Conservation (phyloP, 2,329 filamentous ascomycete genomes). For the Penicillium sp. region DNA sequence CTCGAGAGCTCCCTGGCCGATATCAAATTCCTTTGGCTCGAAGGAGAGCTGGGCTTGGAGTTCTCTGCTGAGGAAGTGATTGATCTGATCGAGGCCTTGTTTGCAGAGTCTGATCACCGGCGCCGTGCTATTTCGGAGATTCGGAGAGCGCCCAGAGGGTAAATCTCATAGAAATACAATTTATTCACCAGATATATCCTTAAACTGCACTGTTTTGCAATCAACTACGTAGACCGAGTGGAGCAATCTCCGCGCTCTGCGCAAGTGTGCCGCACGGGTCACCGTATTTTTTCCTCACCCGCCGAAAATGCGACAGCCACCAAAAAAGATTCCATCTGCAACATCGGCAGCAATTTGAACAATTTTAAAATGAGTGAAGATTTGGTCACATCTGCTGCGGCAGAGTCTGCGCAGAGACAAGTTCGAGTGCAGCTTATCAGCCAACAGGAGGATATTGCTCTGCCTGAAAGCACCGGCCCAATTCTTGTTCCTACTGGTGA, state of each 20-base stretch:
- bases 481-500: conserved; percentile 59
- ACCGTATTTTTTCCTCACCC: conserved; percentile 42
- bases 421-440: conserved; percentile 56
- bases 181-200: neutral
- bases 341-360: conserved; percentile 16
- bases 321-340: conserved; percentile 13
- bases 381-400: conserved; percentile 14
- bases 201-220: neutral
- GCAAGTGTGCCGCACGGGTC: conserved; percentile 40
- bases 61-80: conserved; percentile 62
- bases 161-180: neutral
- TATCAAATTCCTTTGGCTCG: conserved; percentile 64
- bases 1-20: conserved; percentile 62
- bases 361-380: conserved; percentile 27
- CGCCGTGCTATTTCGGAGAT: conserved; percentile 60
- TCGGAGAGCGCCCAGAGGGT: conserved; percentile 34
- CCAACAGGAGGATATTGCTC: conserved; percentile 52
- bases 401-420: conserved; percentile 43
- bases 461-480: conserved; percentile 54
- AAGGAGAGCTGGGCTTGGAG: conserved; percentile 62
- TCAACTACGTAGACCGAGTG: conserved; percentile 5
- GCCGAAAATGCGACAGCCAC: conserved; percentile 30
- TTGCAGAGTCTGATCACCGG: conserved; percentile 61
- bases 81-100: conserved; percentile 62
- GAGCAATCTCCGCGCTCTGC: conserved; percentile 37